Evolutionary conservation across 768 basidiomycete species (phyloP).

Genomic region (Hypsizygus marmoreus): DNA sequence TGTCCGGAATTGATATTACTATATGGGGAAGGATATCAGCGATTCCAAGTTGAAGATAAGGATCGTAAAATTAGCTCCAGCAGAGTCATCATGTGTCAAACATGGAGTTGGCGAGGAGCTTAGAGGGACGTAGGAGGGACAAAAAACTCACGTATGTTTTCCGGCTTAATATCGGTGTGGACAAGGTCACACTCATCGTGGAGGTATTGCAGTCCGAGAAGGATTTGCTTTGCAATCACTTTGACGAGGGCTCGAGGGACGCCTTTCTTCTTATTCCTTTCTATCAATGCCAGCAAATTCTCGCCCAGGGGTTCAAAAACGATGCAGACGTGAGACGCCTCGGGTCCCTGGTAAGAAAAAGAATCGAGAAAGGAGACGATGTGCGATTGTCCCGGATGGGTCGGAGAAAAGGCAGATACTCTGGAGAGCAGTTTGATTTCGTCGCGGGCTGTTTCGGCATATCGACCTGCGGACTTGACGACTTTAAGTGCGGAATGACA

Average conservation of each 20-base stretch:
- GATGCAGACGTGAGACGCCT: slow-evolving; percentile 83
- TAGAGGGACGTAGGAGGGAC: slow-evolving; percentile 5
- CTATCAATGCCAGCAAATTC: slow-evolving; percentile 72
- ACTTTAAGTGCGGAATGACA: slow-evolving; percentile 91
- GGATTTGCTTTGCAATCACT: slow-evolving; percentile 81
- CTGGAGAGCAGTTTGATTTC: slow-evolving; percentile 91
- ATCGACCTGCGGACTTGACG: slow-evolving; percentile 92
- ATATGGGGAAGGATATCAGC: slow-evolving; percentile 32
- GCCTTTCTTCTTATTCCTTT: slow-evolving; percentile 80
- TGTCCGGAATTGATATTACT: slow-evolving; percentile 85
- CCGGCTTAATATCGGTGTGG: slow-evolving; percentile 93
- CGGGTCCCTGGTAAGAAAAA: slow-evolving; percentile 75
- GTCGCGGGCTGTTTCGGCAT: slow-evolving; percentile 95
- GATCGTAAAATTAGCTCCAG: slow-evolving; percentile 30
- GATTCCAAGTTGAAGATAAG: slow-evolving; percentile 25
- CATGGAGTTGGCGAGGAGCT: slow-evolving; percentile 17
- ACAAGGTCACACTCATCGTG: slow-evolving; percentile 92
- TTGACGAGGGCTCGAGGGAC: slow-evolving; percentile 83
- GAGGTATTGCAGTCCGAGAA: slow-evolving; percentile 88
- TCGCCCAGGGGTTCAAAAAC: slow-evolving; percentile 88
- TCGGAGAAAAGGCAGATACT: slow-evolving; percentile 68
- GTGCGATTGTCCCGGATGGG: slow-evolving; percentile 77
- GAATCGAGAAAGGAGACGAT: slow-evolving; percentile 91
- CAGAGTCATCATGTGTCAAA: slow-evolving; percentile 18
- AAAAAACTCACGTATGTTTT: slow-evolving; percentile 81